These are phyloP conservation scores for Sordariomycetes sp. DNA, from an alignment of 2,329 filamentous ascomycete genomes.

Conservation along the genomic window DNA sequence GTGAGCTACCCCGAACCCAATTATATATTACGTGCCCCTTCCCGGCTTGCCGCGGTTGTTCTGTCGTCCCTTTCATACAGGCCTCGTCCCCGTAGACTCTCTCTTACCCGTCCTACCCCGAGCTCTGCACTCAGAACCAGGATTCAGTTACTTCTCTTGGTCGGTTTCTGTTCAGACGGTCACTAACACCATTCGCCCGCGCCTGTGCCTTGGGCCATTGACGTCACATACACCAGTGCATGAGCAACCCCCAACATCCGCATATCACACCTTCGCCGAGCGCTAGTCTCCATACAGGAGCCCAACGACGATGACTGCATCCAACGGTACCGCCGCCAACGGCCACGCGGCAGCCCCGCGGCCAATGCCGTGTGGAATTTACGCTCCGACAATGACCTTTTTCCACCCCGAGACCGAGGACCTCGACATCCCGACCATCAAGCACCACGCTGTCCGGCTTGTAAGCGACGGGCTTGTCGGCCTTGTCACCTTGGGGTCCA, in stretches of 20 bases:
- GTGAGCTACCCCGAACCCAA: not conserved
- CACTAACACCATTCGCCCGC: not conserved
- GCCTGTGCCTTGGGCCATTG: not conserved
- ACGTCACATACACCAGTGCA: not conserved
- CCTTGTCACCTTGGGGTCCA: conserved; percentile 80
- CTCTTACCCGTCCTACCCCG: not conserved
- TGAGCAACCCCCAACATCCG: not conserved
- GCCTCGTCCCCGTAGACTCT: not conserved
- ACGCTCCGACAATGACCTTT: conserved; percentile 84
- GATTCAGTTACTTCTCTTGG: too few relatives aligned
- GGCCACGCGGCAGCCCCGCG: conserved; percentile 20
- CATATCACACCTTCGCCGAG: not conserved
- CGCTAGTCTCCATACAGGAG: not conserved
- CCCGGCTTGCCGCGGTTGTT: not conserved
- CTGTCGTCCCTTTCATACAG: not conserved
- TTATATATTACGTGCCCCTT: conserved; percentile 1
- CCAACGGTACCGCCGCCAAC: conserved; percentile 8
- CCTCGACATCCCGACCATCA: conserved; percentile 68
- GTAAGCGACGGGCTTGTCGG: conserved; percentile 69
- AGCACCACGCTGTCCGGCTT: conserved; percentile 70
- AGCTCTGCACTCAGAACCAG: not conserved
- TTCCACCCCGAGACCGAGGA: conserved; percentile 79
- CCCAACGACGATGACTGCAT: conserved; percentile 9
- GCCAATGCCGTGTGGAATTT: conserved; percentile 70
- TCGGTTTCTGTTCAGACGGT: not conserved